Conservation (phyloP, 1,139 yeast genomes). For the Debaryomyces subglobosus region DNA sequence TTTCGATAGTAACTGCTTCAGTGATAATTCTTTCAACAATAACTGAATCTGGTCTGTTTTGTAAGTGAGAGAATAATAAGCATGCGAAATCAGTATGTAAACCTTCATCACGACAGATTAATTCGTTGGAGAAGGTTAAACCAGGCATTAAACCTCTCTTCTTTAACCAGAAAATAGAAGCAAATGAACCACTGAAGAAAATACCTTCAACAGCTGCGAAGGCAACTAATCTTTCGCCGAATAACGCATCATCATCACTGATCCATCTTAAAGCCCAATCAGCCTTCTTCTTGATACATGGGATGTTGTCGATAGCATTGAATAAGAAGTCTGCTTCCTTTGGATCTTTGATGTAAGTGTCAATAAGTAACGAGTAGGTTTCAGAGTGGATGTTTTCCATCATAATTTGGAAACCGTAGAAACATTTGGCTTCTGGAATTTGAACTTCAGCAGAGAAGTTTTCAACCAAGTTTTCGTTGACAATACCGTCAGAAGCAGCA, state of each 20-base stretch:
- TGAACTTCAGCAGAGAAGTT: constrained; percentile 97
- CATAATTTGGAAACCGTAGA: constrained; percentile 99
- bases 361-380: constrained; percentile 92
- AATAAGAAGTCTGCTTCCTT: constrained; percentile 85
- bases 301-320: constrained; percentile 92
- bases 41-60: constrained; percentile 78
- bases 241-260: constrained; percentile 79
- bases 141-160: constrained; percentile 99
- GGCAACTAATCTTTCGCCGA: constrained; percentile 94
- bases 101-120: constrained; percentile 98
- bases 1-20: constrained; percentile 95
- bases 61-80: constrained; percentile 87
- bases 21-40: constrained; percentile 85
- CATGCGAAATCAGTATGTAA: constrained; percentile 98
- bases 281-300: constrained; percentile 94
- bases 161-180: constrained; percentile 97
- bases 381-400: constrained; percentile 99
- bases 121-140: constrained; percentile 92
- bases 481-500: constrained; percentile 98
- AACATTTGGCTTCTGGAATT: constrained; percentile 96
- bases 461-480: constrained; percentile 94
- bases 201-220: constrained; percentile 99
- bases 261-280: constrained; percentile 99
- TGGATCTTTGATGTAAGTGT: constrained; percentile 93
- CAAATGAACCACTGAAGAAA: constrained; percentile 96